phyloP scores from a whole-genome alignment of 768 basidiomycete species.

The Mycena haematopus region DNA sequence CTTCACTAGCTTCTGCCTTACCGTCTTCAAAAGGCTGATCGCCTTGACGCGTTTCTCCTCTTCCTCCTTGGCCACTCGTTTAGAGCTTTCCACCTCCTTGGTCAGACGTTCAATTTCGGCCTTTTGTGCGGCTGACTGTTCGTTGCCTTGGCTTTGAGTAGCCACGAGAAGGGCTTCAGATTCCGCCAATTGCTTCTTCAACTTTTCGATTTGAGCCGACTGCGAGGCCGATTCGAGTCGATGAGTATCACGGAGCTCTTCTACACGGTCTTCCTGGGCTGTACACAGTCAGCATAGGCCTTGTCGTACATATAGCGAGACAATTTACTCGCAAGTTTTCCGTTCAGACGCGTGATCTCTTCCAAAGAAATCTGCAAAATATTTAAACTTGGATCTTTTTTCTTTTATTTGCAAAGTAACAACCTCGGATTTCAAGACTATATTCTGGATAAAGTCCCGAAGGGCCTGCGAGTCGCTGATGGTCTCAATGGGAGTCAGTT shows the following conservation, averaged over 20 bases:
- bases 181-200: conserved; percentile 72
- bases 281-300: conserved; percentile 19
- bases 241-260: conserved; percentile 87
- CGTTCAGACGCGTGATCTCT: conserved; percentile 79
- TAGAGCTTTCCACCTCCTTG: conserved; percentile 66
- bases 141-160: conserved; percentile 59
- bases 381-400: conserved; percentile 1
- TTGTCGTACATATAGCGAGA: neutral
- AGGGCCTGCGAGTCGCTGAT: conserved; percentile 70
- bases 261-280: conserved; percentile 87
- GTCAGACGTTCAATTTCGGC: conserved; percentile 65
- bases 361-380: conserved; percentile 64
- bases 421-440: conserved; percentile 76
- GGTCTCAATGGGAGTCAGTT: conserved; percentile 73
- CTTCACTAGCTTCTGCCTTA: conserved; percentile 96
- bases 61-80: conserved; percentile 81
- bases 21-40: conserved; percentile 89
- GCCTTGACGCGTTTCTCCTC: conserved; percentile 98
- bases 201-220: conserved; percentile 71
- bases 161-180: conserved; percentile 73
- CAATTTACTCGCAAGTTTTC: conserved; percentile 72
- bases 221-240: conserved; percentile 81
- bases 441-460: conserved; percentile 72
- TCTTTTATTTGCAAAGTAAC: no score
- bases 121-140: conserved; percentile 55